Evolutionary conservation across 345 rosid genomes (phyloP).

Genomic region (Sapria himalayana): DNA sequence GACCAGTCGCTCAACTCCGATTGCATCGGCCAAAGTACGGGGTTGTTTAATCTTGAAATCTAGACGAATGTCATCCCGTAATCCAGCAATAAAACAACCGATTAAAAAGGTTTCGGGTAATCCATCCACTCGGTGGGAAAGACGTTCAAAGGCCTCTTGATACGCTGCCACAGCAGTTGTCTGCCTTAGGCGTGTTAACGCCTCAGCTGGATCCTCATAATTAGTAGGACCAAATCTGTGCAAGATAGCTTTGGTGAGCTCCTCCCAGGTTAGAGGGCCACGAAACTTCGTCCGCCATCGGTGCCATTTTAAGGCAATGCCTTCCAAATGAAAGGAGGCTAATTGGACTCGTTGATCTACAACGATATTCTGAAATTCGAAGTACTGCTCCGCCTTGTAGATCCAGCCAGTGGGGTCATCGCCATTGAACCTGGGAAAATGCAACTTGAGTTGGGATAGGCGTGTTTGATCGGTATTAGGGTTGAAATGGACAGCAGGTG

Average conservation of each 20-base stretch:
- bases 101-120: not conserved
- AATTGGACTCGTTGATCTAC: not conserved
- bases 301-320: not conserved
- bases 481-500: not conserved
- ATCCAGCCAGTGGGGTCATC: not conserved
- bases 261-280: not conserved
- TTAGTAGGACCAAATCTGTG: not conserved
- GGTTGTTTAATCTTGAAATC: not conserved
- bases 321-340: not conserved
- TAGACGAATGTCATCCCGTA: not conserved
- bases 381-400: not conserved
- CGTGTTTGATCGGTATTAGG: not conserved
- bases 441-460: not conserved
- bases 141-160: not conserved
- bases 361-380: not conserved
- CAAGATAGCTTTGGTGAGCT: not conserved
- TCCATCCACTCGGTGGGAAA: not conserved
- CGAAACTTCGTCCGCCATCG: not conserved
- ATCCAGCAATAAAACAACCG: not conserved
- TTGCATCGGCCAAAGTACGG: not conserved
- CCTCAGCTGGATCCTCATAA: not conserved
- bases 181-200: not conserved
- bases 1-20: not conserved
- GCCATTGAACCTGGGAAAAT: not conserved
- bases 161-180: not conserved